phyloP scores from a whole-genome alignment of 2,329 filamentous ascomycete species.

The Pyrenophora tritici-repentis region DNA sequence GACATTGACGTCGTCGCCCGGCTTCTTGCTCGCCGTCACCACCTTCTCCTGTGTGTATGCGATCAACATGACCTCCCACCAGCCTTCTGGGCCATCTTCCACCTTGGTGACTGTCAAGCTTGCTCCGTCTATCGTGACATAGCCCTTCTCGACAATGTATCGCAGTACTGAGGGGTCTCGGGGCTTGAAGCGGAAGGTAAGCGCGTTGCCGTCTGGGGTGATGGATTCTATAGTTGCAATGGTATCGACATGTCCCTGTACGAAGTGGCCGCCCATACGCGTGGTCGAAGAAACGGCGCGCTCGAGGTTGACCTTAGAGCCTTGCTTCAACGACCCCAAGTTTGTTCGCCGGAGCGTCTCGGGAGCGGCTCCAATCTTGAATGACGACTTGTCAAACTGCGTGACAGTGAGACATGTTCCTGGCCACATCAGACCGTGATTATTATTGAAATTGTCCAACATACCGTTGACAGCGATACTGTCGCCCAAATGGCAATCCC shows the following conservation, averaged over 20 bases:
- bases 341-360: constrained; percentile 96
- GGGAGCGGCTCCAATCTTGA: constrained; percentile 92
- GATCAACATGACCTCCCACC: constrained; percentile 96
- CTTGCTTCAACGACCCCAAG: constrained; percentile 72
- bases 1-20: constrained; percentile 83
- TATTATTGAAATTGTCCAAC: constrained; percentile 3
- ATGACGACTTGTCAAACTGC: constrained; percentile 64
- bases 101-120: constrained; percentile 91
- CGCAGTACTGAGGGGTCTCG: constrained; percentile 70
- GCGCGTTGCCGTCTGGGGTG: constrained; percentile 83
- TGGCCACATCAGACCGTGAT: constrained; percentile 27
- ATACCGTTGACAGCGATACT: constrained; percentile 90
- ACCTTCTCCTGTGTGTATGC: constrained; percentile 94
- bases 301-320: constrained; percentile 85
- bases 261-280: constrained; percentile 97
- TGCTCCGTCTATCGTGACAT: constrained; percentile 90
- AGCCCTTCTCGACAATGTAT: constrained; percentile 96
- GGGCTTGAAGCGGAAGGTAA: constrained; percentile 83
- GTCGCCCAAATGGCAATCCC: constrained; percentile 84
- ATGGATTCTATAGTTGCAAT: constrained; percentile 75
- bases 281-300: constrained; percentile 88
- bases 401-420: constrained; percentile 90
- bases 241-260: constrained; percentile 96
- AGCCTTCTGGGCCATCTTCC: constrained; percentile 77
- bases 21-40: constrained; percentile 76